Conservation (phyloP, 148 eudicot genomes). For the Agrostemma githago region DNA sequence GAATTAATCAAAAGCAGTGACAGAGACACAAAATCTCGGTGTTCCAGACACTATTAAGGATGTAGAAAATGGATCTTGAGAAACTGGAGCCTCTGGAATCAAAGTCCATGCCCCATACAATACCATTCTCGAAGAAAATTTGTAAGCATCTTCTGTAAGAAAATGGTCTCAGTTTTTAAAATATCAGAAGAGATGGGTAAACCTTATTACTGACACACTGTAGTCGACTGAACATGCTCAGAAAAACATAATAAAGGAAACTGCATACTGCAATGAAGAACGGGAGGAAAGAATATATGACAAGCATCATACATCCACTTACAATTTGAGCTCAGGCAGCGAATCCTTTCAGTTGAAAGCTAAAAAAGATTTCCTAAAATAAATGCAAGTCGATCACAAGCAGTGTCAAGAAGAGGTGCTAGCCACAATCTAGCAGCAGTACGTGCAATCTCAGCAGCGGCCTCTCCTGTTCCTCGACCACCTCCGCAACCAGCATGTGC, state of each 20-base stretch:
- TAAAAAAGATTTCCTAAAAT: slow-evolving; percentile 42
- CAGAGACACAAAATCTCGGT: neutral
- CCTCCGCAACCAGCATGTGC: slow-evolving; percentile 81
- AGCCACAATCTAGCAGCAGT: too few relatives aligned
- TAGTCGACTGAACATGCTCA: neutral
- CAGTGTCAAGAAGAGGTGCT: too few relatives aligned
- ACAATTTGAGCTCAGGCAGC: slow-evolving; percentile 47
- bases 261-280: neutral
- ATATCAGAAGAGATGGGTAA: too few relatives aligned
- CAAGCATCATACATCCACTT: slow-evolving; percentile 19
- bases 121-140: too few relatives aligned
- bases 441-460: slow-evolving; percentile 68
- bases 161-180: too few relatives aligned
- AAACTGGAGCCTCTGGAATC: too few relatives aligned
- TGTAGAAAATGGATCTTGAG: too few relatives aligned
- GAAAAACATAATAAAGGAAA: neutral
- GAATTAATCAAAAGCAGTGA: neutral
- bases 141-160: too few relatives aligned
- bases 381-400: too few relatives aligned
- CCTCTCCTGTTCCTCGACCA: slow-evolving; percentile 75
- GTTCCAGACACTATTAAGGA: too few relatives aligned
- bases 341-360: slow-evolving; percentile 74
- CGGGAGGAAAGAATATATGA: neutral
- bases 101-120: too few relatives aligned
- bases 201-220: too few relatives aligned